Conservation (phyloP, 225 moss, liverwort and hornwort species). For the Bryoerythrophyllum caledonicum region DNA sequence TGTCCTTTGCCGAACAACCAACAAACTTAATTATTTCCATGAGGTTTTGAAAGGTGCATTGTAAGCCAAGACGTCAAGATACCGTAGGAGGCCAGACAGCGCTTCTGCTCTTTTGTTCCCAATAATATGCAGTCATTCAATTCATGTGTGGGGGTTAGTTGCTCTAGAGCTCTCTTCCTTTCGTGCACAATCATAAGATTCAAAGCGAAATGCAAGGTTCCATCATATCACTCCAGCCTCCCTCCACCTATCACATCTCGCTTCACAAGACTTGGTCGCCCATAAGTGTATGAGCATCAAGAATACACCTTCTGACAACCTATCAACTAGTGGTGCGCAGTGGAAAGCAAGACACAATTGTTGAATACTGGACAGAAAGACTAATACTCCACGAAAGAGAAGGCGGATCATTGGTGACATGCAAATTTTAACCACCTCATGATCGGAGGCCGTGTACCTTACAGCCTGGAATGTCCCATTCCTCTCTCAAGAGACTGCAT, state of each 20-base stretch:
- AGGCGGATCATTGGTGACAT: neutral
- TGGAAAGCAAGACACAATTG: neutral
- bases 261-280: neutral
- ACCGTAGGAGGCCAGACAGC: neutral
- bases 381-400: neutral
- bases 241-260: neutral
- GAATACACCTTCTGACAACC: neutral
- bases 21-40: constrained; percentile 29
- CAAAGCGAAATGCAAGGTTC: constrained; percentile 14
- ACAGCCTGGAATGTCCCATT: neutral
- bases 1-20: constrained; percentile 6
- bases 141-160: neutral
- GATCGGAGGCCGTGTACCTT: neutral
- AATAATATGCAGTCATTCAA: constrained; percentile 11
- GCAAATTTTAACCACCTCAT: neutral
- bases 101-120: neutral
- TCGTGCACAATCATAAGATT: neutral
- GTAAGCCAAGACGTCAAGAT: neutral
- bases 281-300: neutral
- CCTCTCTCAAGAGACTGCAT: neutral
- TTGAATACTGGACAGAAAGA: too few relatives aligned
- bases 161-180: neutral
- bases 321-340: neutral
- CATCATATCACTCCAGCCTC: neutral
- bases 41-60: constrained; percentile 15